Evolutionary conservation across 1,284 basidiomycete genomes (phyloP).

Genomic region (Melampsora larici-populina): DNA sequence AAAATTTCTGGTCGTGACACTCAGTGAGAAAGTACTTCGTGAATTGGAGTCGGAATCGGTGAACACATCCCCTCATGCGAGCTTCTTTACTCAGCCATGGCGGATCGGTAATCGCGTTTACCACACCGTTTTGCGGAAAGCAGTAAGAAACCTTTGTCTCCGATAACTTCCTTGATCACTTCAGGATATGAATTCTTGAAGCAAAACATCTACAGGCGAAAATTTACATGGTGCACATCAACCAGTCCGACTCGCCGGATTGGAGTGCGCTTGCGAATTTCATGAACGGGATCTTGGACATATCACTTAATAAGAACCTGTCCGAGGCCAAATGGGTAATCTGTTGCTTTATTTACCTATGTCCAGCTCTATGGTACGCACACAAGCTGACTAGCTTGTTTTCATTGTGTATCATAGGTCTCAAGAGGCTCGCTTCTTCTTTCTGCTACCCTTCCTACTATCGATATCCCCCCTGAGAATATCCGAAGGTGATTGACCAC

Average conservation of each 20-base stretch:
- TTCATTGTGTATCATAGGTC: conserved; percentile 10
- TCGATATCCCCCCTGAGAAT: conserved; percentile 16
- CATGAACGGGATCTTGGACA: conserved; percentile 21
- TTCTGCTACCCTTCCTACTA: conserved; percentile 12
- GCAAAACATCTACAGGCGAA: not conserved
- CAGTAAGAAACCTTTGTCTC: not conserved
- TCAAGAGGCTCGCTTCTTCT: not conserved
- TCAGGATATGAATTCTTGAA: not conserved
- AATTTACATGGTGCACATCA: not conserved
- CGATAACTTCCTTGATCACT: not conserved
- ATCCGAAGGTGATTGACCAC: conserved; percentile 10
- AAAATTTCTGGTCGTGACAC: not conserved
- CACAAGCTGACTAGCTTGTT: not conserved
- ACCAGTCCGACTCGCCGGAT: too few relatives aligned
- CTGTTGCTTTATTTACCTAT: not conserved
- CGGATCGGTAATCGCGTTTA: conserved; percentile 22
- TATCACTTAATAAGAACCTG: conserved; percentile 21
- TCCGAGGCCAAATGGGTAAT: conserved; percentile 33
- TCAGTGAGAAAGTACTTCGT: conserved; percentile 5
- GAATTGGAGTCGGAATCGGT: not conserved
- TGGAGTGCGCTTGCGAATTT: not conserved
- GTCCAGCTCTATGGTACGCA: not conserved
- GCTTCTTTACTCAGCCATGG: not conserved
- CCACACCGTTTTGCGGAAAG: conserved; percentile 15
- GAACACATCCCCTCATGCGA: not conserved